Evolutionary conservation across 2,329 filamentous ascomycete species (phyloP), one percentile per base, ranked within the genome.

Genomic region (Colletotrichum endophyticum): DNA sequence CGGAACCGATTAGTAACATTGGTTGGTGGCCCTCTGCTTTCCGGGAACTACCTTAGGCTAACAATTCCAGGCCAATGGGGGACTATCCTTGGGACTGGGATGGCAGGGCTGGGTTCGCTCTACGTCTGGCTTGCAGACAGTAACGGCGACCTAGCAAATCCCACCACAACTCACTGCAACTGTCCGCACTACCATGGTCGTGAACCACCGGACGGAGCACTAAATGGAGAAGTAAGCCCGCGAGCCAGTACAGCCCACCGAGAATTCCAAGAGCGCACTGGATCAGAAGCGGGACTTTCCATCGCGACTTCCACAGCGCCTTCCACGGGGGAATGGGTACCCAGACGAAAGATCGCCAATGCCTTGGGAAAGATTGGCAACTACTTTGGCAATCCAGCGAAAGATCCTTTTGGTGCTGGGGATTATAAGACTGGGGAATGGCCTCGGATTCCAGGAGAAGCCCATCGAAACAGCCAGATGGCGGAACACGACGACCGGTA

Each of bases 1-100:
- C 91, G 0, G 93, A 94, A 76, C 91, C 92, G 0, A 90, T 94
- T 69, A 85, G 86, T 7, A 92, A 89, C 77, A 87, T 94, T 66
- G 92, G 91, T 91, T 83, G 78, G 87, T 83, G 6, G 6, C 7
- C 34, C 34, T 16, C 34, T 8, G 3, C 34, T 36, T 36, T 16
- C 1, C 34, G 3, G 15, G 34, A 16, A 36, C 34, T 36, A 12
- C 30, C 11, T 32, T 34, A 16, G 32, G 19, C 57, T 70, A n/a
- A 70, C 36, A 15, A 3, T 16, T 4, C 15, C 70, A 90, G 88
- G 90, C 44, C 91, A 93, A 84, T 93, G 91, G 91, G 88, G 87
- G 16, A 90, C 91, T 0, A 89, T 93, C 11, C 89, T 90, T 27
- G 92, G 90, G 59, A 92, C 92, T 3, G 87, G 83, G 0, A 84